These are phyloP conservation scores for Solanum arcanum DNA, from an alignment of 257 asterid genomes.

Conservation along the genomic window DNA sequence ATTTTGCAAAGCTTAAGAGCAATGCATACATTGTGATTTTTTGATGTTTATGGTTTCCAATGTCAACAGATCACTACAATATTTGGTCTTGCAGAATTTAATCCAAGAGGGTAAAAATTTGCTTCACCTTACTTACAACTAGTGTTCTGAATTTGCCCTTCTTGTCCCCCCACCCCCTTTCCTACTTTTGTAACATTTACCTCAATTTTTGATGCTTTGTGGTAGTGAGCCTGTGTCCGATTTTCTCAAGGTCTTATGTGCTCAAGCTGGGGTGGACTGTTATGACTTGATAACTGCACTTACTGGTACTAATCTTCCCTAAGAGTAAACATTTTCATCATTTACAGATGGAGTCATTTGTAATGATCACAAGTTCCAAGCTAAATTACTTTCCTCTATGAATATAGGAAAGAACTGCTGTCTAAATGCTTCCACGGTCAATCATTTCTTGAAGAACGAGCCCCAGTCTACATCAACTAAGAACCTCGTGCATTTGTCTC, in stretches of 20 bases:
- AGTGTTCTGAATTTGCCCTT: background rate
- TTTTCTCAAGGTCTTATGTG: constrained; percentile 37
- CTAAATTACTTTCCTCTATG: background rate
- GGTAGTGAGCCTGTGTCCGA: constrained; percentile 29
- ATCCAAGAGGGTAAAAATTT: constrained; percentile 50
- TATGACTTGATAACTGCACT: constrained; percentile 50
- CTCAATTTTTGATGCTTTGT: no score
- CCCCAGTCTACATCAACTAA: constrained; percentile 83
- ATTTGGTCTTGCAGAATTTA: constrained; percentile 74
- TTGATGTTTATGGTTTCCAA: background rate
- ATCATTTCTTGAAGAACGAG: constrained; percentile 45
- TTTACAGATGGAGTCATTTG: background rate
- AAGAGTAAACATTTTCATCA: background rate
- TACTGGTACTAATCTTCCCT: constrained; percentile 32
- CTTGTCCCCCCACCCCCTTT: background rate
- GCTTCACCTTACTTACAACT: background rate
- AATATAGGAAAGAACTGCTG: constrained; percentile 69
- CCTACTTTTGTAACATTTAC: no score
- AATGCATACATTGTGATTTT: background rate
- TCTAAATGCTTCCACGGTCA: constrained; percentile 51
- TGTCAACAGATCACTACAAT: constrained; percentile 44
- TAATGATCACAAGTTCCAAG: background rate
- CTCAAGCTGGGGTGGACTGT: constrained; percentile 45
- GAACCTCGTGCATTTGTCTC: constrained; percentile 80
- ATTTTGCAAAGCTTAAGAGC: background rate